A percentile compares a stretch with the other conserved stretches of the same genome.
Evolutionary conservation across 257 asterid species (phyloP).

Genomic region (Salvia miltiorrhiza): DNA sequence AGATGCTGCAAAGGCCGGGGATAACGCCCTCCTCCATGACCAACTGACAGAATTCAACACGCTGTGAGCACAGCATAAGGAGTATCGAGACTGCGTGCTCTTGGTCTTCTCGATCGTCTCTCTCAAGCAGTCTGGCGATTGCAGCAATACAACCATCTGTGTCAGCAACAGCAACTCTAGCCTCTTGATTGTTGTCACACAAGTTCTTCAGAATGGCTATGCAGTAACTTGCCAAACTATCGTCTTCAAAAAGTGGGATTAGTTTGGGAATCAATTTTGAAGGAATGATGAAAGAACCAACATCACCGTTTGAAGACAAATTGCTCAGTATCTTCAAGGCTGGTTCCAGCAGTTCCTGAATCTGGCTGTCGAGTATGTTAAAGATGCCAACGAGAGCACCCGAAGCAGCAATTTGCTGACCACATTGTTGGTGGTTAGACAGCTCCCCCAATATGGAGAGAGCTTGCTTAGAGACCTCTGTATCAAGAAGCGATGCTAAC

Average conservation of each 20-base stretch:
- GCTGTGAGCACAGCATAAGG: conserved; percentile 62
- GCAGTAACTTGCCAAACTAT: conserved; percentile 34
- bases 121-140: conserved; percentile 53
- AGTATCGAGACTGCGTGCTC: conserved; percentile 68
- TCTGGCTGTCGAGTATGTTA: conserved; percentile 49
- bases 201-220: conserved; percentile 50
- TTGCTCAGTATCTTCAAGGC: conserved; percentile 52
- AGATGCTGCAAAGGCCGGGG: conserved; percentile 51
- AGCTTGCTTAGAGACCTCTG: conserved; percentile 56
- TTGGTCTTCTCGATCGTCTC: conserved; percentile 51
- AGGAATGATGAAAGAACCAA: conserved; percentile 30
- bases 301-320: conserved; percentile 39
- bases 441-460: conserved; percentile 49
- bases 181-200: conserved; percentile 33
- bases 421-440: conserved; percentile 35
- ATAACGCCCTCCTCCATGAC: conserved; percentile 72
- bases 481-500: conserved; percentile 66
- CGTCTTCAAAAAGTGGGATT: conserved; percentile 43
- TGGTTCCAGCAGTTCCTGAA: conserved; percentile 46
- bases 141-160: conserved; percentile 66
- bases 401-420: conserved; percentile 39
- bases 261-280: conserved; percentile 51
- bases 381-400: conserved; percentile 47
- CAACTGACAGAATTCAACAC: conserved; percentile 39
- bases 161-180: conserved; percentile 44